These are phyloP conservation scores for Aschersonia sp. DNA, from an alignment of 2,329 filamentous ascomycete genomes.

Conservation along the genomic window DNA sequence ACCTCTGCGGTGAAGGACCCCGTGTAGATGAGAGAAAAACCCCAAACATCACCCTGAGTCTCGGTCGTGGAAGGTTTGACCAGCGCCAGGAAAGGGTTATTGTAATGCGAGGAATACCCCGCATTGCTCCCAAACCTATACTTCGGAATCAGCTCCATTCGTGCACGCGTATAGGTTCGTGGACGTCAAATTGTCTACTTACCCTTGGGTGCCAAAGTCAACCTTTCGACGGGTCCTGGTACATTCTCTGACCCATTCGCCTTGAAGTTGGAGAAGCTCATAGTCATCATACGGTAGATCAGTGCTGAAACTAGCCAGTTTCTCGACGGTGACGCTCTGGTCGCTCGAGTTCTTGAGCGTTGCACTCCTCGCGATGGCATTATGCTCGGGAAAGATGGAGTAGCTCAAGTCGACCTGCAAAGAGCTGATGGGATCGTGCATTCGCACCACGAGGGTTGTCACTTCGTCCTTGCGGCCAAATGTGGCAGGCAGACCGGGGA, in stretches of 20 bases:
- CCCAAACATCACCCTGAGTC: conserved; percentile 45
- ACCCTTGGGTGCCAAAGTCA: conserved; percentile 41
- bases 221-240: conserved; percentile 38
- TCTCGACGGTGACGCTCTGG: conserved; percentile 35
- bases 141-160: background rate
- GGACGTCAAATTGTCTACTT: conserved; percentile 6
- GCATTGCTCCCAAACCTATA: conserved; percentile 42
- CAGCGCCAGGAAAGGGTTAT: conserved; percentile 50
- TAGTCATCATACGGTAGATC: conserved; percentile 46
- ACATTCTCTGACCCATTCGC: conserved; percentile 48
- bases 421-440: conserved; percentile 45
- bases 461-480: conserved; percentile 42
- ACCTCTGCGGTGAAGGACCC: conserved; percentile 47
- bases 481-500: conserved; percentile 43
- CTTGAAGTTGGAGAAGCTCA: conserved; percentile 46
- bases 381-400: conserved; percentile 47
- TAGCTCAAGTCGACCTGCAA: conserved; percentile 45
- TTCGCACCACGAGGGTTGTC: conserved; percentile 39
- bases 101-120: conserved; percentile 48
- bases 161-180: background rate
- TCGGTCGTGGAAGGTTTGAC: conserved; percentile 43
- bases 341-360: conserved; percentile 44
- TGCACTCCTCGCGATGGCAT: conserved; percentile 47
- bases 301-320: conserved; percentile 44
- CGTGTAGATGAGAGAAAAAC: conserved; percentile 49